Percentiles rank a stretch among this genome's conserved stretches.
Conservation (phyloP, 192 early-diverging fungal species). For the Backusella parvicylindrica region DNA sequence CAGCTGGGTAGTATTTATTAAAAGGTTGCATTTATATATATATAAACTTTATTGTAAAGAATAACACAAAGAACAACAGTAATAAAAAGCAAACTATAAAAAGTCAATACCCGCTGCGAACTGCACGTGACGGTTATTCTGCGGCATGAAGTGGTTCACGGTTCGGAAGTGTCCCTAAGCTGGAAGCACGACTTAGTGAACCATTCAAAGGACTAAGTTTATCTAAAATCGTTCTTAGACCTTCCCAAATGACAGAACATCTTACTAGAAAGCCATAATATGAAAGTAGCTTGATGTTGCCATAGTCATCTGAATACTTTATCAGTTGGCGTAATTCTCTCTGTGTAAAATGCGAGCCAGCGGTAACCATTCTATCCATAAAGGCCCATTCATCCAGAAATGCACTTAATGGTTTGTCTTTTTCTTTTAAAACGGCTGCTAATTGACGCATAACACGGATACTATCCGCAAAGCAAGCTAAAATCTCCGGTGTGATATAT, state of each 20-base stretch:
- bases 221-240: neutral
- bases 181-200: neutral
- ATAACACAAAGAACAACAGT: neutral
- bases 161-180: neutral
- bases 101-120: neutral
- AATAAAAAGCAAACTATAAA: neutral
- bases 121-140: neutral
- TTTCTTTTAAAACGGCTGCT: neutral
- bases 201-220: constrained; percentile 2
- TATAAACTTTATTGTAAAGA: neutral
- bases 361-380: neutral
- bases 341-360: neutral
- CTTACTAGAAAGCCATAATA: constrained; percentile 12
- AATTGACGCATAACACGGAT: constrained; percentile 7
- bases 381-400: constrained; percentile 4
- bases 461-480: constrained; percentile 8
- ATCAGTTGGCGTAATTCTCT: neutral
- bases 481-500: neutral
- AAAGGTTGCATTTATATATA: constrained; percentile 45
- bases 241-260: constrained; percentile 13
- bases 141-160: neutral
- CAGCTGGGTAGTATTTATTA: constrained; percentile 86
- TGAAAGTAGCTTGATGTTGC: neutral
- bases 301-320: neutral
- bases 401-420: neutral